Evolutionary conservation across 1,284 basidiomycete genomes (phyloP), one percentile per base, ranked within the genome.

Genomic region (Moesziomyces sp.): DNA sequence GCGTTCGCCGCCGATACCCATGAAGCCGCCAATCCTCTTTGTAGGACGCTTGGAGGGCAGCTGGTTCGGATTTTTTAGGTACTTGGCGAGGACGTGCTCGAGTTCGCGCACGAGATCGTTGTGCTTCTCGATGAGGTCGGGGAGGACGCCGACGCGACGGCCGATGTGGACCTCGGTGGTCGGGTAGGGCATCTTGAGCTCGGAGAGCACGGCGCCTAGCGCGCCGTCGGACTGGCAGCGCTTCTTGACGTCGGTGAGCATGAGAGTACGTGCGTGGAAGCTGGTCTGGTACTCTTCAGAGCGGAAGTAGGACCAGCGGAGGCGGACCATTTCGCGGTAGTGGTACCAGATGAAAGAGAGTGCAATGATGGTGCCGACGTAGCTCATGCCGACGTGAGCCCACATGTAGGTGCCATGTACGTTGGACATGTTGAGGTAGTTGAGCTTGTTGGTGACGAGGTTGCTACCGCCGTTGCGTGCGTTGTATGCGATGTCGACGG

Each of bases 121-220:
- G 86, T 97, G 93, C 72, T 90, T 90, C 52, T 94, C 90, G 74
- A 93, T 91, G 52, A 93, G 86, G 60, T 91, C 88, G 0, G 92
- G 91, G 2, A 94, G 87, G 33, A 88, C 85, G 26, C 91, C 92
- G 23, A 93, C 91, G 58, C 87, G 87, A 45, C 91, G 88, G 40
- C 91, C 91, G 59, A 94, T 91, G 84, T 93, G 91, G 3, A 93
- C 91, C 42, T 91, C 90, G 1, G 91, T 92, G 0, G 92, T 91
- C 0, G 92, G 92, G 83, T 93, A 94, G 2, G 91, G 91, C 44
- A 92, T 89, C 26, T 76, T 72, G 60, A 80, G 69, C 46, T 76
- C 70, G 49, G 64, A 80, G 90, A 91, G 58, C 90, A 87, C 42
- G 87, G 87, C 65, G 89, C 88, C 85, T 92, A 93, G 70, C 91